Percentiles rank a stretch among this genome's conserved stretches.
Conservation (phyloP, 768 basidiomycete genomes). For the Leucosporidium yakuticum region DNA sequence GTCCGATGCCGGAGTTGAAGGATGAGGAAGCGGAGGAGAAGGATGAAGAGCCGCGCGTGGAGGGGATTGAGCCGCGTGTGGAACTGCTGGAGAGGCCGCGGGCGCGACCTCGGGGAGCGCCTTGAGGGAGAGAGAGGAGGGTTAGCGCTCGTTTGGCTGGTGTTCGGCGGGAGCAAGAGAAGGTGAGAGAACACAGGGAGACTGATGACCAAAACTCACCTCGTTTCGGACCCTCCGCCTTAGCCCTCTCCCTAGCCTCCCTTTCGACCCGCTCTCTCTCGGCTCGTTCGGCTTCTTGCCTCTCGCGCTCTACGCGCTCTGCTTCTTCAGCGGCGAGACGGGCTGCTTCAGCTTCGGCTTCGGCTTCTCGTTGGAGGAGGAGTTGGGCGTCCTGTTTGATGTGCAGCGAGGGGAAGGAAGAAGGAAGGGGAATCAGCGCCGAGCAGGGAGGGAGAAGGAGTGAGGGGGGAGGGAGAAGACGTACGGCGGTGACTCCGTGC, state of each 20-base stretch:
- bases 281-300: not conserved
- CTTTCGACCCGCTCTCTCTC: not conserved
- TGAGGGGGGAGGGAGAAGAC: constrained; percentile 15
- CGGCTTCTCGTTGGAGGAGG: constrained; percentile 7
- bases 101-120: not conserved
- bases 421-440: not conserved
- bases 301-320: not conserved
- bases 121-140: not conserved
- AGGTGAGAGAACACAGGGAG: not conserved
- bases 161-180: not conserved
- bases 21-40: not conserved
- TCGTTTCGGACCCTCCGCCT: not conserved
- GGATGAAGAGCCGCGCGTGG: not conserved
- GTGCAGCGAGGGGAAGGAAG: too few species aligned
- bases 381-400: constrained; percentile 7
- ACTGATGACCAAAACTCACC: not conserved
- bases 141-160: not conserved
- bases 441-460: not conserved
- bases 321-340: not conserved
- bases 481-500: constrained; percentile 41
- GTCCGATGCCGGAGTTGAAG: constrained; percentile 15
- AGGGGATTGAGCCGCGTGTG: not conserved
- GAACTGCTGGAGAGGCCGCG: not conserved
- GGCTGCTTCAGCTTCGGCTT: not conserved
- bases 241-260: not conserved